Base-by-base conservation (phyloP, 371 early-diverging fungal genomes). In the Sporodiniella umbellata region DNA sequence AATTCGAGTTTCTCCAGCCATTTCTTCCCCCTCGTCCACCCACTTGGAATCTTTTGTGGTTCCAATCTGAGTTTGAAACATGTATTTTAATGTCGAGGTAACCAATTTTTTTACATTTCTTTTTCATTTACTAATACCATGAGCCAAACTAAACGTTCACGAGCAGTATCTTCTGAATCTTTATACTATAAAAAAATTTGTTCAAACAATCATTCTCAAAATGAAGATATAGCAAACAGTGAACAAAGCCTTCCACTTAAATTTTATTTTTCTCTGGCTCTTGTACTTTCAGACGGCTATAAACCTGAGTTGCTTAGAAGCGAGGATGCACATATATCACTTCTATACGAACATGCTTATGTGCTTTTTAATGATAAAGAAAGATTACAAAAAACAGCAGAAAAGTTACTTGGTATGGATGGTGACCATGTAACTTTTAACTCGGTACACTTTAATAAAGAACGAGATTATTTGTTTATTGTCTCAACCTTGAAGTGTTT, bases 1-100 rank as follows among this genome's bases (percentile, higher is more conserved):
- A 54, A 43, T 48, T 42, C 44, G 51, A 51, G 43, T 42, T 42
- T 28, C 31, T 7, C 31, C 8, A 28, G 18, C 4, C 31, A 15
- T 15, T 30, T 35, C 35, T 35, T 35, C 35, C 35, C 7, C 15
- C 35, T 11, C 35, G 5, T 14, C 14, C 35, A 8, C n/a, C 15
- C 35, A 2, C 14, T 35, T 35, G 11, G 14, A 14, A 11, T 4
- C 15, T n/a, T n/a, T 35, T n/a, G 5, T 35, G 5, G 11, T 35
- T 14, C 7, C 11, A 8, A 14, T 35, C 35, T 35, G 35, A 35
- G 35, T 14, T 35, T 35, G 7, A 35, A 35, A 35, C 15, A 2
- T n/a, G n/a, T n/a, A n/a, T n/a, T 35, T 35, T 35, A 1, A 15
- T 11, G 8, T 35, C 5, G 11, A 4, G 14, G 15, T n/a, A n/a